Base-by-base conservation (phyloP, 2,329 filamentous ascomycete genomes). In the Alternaria longipes region DNA sequence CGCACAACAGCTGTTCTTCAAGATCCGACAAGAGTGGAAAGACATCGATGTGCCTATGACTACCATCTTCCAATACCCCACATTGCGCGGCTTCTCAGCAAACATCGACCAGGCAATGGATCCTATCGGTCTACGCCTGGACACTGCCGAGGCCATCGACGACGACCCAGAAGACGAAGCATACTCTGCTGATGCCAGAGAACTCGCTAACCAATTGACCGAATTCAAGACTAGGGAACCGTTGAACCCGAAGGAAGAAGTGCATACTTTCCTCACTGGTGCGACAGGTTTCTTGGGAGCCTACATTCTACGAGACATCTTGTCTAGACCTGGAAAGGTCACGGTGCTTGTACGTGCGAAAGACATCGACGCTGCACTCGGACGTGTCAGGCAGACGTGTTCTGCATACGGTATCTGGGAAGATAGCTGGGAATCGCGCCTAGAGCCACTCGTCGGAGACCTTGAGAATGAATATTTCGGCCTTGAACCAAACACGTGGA, bases 271-370 rank as follows among this genome's bases (percentile, higher is more conserved):
- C 78, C 81, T 97, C 5, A 97, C 94, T 3, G 93, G 94, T 44
- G 93, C 92, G 4, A 97, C 94, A 5, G 94, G 94, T 3, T 97
- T 97, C 83, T 80, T 97, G 20, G 94, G 94, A 28, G 86, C 91
- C 0, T 96, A 93, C 73, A 83, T 97, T 11, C 82, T 96, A 32
- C 86, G 86, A 56, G 92, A 97, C 56, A 79, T 97, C 1, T 84
- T 97, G 1, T 85, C 86, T 40, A 84, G 90, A 24, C 85, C 81
- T 18, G 81, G 87, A 14, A 89, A 86, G 66, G 84, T 97, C 9
- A 88, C 97, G 59, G 89, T 90, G 0, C 89, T 94, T 59, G 90
- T 97, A 4, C 90, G 93, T 53, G 88, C 88, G 40, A 89, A 90
- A 75, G 87, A 87, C 59, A 72, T 84, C 4, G 77, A 84, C 26